Conservation (phyloP, 306 rosid genomes). For the Purshia tridentata region DNA sequence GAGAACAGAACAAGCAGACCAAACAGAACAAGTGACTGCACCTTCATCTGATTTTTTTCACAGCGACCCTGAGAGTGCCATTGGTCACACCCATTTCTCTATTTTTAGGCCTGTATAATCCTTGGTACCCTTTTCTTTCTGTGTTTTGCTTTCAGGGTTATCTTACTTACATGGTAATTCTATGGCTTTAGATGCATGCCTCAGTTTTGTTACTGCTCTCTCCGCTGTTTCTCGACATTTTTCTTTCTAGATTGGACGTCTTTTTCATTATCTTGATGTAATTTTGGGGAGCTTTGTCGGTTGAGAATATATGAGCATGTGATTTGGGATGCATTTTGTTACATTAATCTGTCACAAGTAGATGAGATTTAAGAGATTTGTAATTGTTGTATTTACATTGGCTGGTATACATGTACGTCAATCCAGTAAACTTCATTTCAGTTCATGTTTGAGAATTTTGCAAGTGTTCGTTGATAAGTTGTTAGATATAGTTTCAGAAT, state of each 20-base stretch:
- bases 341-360: background rate
- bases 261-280: background rate
- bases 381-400: background rate
- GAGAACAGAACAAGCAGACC: background rate
- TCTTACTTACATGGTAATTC: too few relatives aligned
- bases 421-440: background rate
- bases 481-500: background rate
- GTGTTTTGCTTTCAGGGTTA: background rate
- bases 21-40: background rate
- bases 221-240: too few relatives aligned
- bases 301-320: background rate
- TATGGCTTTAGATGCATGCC: background rate
- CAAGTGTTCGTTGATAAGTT: background rate
- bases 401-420: background rate
- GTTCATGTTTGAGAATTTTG: slow-evolving; percentile 1
- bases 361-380: background rate
- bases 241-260: background rate
- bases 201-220: background rate
- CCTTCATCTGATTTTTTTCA: slow-evolving; percentile 7
- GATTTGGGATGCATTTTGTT: background rate
- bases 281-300: background rate
- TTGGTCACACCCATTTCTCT: slow-evolving; percentile 38
- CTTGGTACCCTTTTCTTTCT: slow-evolving; percentile 4
- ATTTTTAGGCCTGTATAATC: slow-evolving; percentile 27
- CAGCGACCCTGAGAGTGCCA: background rate